Conservation (phyloP, 192 early-diverging fungal species). For the Podila horticola region DNA sequence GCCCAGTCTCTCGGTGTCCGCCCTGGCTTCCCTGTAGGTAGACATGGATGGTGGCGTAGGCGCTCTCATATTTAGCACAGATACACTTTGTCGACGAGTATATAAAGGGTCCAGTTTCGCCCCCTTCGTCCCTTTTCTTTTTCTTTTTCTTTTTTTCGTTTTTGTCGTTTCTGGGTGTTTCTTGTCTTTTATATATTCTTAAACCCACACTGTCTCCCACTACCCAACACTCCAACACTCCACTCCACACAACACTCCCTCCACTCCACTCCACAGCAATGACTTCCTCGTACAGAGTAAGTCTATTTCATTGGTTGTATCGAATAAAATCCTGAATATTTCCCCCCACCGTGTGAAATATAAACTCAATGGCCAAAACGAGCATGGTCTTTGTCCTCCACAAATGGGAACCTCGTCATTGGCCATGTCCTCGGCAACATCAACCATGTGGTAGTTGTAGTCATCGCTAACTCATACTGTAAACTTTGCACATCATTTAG, state of each 20-base stretch:
- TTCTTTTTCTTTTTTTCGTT: conserved; percentile 13
- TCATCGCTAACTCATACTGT: neutral
- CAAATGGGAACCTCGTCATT: too few species aligned
- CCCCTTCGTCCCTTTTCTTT: conserved; percentile 6
- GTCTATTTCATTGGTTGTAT: neutral
- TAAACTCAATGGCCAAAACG: too few species aligned
- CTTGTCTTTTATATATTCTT: conserved; percentile 10
- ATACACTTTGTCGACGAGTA: neutral
- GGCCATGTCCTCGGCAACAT: neutral
- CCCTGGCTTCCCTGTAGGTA: too few species aligned
- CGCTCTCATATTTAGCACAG: too few species aligned
- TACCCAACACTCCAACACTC: neutral
- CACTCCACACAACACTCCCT: neutral
- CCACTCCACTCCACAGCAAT: conserved; percentile 12
- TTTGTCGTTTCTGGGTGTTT: conserved; percentile 14
- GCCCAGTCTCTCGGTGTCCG: too few species aligned
- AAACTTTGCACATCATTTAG: conserved; percentile 13
- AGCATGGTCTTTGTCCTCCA: too few species aligned
- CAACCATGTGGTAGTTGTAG: neutral
- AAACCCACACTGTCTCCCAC: neutral
- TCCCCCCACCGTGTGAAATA: too few species aligned
- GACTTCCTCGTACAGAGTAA: conserved; percentile 59
- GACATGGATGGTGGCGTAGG: too few species aligned
- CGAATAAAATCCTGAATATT: too few species aligned
- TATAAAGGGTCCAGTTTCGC: conserved; percentile 8